Percentiles rank a stretch among this genome's conserved stretches.
These are phyloP conservation scores for Porcisia deanei DNA, from an alignment of 208 protist species.

Conservation along the genomic window DNA sequence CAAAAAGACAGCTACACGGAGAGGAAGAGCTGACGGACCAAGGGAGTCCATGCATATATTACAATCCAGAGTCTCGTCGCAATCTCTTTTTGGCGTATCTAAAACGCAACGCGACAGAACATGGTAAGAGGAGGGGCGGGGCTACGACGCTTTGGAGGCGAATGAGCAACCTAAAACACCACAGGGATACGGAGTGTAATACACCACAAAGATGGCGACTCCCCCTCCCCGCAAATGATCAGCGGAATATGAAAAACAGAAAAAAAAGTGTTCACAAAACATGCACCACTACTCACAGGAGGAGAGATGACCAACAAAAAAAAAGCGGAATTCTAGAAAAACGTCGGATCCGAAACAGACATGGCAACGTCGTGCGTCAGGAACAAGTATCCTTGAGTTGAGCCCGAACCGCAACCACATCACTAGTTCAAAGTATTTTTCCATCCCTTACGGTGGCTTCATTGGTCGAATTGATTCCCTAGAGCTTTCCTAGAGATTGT, in stretches of 20 bases:
- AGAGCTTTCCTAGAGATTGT: background rate
- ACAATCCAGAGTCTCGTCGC: background rate
- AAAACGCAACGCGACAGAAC: background rate
- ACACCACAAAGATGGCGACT: background rate
- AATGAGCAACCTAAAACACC: too few relatives aligned
- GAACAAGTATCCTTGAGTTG: background rate
- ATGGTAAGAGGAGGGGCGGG: too few relatives aligned
- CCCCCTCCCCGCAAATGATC: background rate
- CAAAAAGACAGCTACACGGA: background rate
- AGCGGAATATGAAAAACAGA: background rate
- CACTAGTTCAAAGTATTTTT: background rate
- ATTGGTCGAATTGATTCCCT: constrained; percentile 6
- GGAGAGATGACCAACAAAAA: background rate
- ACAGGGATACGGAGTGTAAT: too few relatives aligned
- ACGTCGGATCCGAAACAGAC: constrained; percentile 5
- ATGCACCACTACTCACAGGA: background rate
- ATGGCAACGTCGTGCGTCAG: background rate
- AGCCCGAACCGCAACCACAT: constrained; percentile 4
- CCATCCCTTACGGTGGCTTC: constrained; percentile 6
- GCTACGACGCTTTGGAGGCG: too few relatives aligned
- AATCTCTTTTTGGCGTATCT: background rate
- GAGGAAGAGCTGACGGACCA: background rate
- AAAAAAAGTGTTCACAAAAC: constrained; percentile 1
- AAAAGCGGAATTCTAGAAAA: background rate
- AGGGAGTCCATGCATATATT: background rate